Percentiles rank a stretch among this genome's conserved stretches.
Evolutionary conservation across 805 yeast species (phyloP).

Genomic region (Vanderwaltozyma verrucispora): DNA sequence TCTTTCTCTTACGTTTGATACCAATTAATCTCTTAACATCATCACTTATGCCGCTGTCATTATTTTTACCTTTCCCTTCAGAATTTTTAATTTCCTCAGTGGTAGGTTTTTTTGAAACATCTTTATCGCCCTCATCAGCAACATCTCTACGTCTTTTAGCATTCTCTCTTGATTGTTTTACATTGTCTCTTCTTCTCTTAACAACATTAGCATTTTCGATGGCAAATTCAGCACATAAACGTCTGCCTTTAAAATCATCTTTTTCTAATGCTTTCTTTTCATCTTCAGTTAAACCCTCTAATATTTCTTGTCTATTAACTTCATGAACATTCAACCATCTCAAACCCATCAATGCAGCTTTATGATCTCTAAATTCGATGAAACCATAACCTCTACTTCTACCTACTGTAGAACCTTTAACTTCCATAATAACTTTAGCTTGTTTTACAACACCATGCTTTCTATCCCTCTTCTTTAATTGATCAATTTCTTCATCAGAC

Average conservation of each 20-base stretch:
- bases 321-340: constrained; percentile 95
- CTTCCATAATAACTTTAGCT: constrained; percentile 87
- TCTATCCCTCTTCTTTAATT: constrained; percentile 45
- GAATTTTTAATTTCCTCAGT: constrained; percentile 21
- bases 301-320: constrained; percentile 60
- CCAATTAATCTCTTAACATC: constrained; percentile 57
- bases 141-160: constrained; percentile 21
- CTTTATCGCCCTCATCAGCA: constrained; percentile 10
- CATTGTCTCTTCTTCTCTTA: constrained; percentile 74
- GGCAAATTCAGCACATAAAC: constrained; percentile 89
- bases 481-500: constrained; percentile 30
- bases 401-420: constrained; percentile 76
- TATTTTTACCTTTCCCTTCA: constrained; percentile 6
- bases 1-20: constrained; percentile 54
- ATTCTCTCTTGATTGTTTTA: constrained; percentile 32
- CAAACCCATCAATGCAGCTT: constrained; percentile 86
- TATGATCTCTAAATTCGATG: constrained; percentile 86
- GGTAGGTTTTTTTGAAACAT: constrained; percentile 14
- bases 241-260: constrained; percentile 53
- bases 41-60: constrained; percentile 36
- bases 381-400: constrained; percentile 97
- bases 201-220: constrained; percentile 91
- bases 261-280: constrained; percentile 45
- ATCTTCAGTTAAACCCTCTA: constrained; percentile 60
- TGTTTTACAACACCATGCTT: constrained; percentile 88